Base-by-base conservation (phyloP, 2,329 filamentous ascomycete genomes). In the Cephalotrichum gorgonifer region DNA sequence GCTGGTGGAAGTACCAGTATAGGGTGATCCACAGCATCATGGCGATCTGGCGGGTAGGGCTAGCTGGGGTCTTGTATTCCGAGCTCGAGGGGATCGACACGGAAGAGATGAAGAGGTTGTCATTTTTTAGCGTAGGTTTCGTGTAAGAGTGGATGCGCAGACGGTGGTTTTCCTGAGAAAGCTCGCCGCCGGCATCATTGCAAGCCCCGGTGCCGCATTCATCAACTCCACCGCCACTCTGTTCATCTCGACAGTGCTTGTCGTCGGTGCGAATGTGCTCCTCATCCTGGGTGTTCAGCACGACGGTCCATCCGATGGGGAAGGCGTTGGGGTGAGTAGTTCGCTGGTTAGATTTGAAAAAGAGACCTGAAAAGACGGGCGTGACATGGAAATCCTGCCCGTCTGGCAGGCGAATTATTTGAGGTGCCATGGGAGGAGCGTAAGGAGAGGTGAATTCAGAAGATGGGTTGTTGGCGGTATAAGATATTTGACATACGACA, bases 1-100 rank as follows among this genome's bases (percentile, higher is more conserved):
- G 76, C 64, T 95, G 88, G 67, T 96, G 90, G 58, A 96, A 97
- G 71, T 97, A 97, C 91, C 91, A 97, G 71, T 88, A 95, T 39
- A 97, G 72, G 1, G 88, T 90, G 30, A 89, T 81, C 87, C 88
- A 97, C 6, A 97, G 75, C 85, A 96, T 95, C 87, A 96, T 89
- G 55, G 91, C 91, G 52, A 95, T 87, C 67, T 95, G 87, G 42
- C 90, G 76, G 1, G 88, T 93, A 0, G 88, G 88, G 53, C 88
- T 95, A 14, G 75, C 81, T 2, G 85, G 78, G 1, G 88, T 81
- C 61, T 86, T 88, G 69, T 85, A 94, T 44, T 95, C 88, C 61
- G 69, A 79, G 62, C 74, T 86, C 45, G 85, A 85, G 0, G 91
- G 88, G 55, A 86, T 88, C 45, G 88, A 91, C 54, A 95, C 89